A percentile compares a stretch with the other conserved stretches of the same genome.
Conservation (phyloP, 2,329 filamentous ascomycete genomes). For the Pleomassaria siparia region DNA sequence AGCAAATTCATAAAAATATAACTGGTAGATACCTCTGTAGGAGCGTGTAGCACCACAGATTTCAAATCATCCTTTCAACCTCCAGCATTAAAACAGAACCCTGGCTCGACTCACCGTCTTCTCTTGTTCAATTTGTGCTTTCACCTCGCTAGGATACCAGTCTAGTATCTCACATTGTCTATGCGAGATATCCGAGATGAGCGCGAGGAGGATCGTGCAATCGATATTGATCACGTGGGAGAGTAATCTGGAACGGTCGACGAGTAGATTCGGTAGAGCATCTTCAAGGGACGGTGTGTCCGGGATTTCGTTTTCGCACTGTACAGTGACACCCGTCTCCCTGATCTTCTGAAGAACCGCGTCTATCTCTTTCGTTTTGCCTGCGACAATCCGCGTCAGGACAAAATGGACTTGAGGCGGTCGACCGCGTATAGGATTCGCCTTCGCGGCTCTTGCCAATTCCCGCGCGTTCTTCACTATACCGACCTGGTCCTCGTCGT, state of each 20-base stretch:
- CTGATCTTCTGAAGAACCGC: constrained; percentile 58
- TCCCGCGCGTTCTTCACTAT: constrained; percentile 62
- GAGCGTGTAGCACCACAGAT: no score
- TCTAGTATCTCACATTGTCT: constrained; percentile 49
- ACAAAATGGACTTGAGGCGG: constrained; percentile 63
- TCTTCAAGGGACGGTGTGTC: constrained; percentile 24
- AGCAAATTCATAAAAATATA: no score
- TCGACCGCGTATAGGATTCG: constrained; percentile 60
- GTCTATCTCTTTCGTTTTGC: constrained; percentile 57
- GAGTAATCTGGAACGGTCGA: constrained; percentile 43
- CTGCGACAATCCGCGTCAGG: constrained; percentile 59
- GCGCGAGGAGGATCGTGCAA: constrained; percentile 70
- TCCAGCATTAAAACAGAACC: no score
- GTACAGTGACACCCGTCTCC: constrained; percentile 48
- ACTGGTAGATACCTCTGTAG: no score
- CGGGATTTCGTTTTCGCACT: constrained; percentile 31
- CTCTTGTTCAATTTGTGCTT: constrained; percentile 67
- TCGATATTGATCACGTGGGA: constrained; percentile 60
- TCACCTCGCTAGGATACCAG: constrained; percentile 60
- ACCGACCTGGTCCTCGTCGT: constrained; percentile 56
- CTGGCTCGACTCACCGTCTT: no score
- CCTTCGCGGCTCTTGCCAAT: constrained; percentile 59
- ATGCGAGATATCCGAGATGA: constrained; percentile 75
- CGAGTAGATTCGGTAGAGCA: constrained; percentile 37
- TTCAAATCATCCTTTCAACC: no score